Evolutionary conservation across 78 protist species (phyloP), one percentile per base, ranked within the genome.

Genomic region (Cyanophora paradoxa): DNA sequence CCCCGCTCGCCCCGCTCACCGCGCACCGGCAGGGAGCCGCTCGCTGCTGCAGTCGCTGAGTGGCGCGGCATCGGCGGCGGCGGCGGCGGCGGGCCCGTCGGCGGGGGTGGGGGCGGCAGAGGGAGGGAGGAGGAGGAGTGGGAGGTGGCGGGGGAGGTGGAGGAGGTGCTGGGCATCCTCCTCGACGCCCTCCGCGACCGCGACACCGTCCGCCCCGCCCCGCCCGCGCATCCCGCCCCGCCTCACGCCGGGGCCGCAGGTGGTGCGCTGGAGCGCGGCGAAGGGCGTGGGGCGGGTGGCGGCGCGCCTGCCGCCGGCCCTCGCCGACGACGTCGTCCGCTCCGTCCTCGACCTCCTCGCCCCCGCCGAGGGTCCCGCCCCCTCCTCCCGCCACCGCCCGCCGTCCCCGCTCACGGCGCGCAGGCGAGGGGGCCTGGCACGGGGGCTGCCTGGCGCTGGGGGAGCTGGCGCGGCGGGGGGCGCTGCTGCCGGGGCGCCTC

Each of bases 371-470:
- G 36, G 0, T 13, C 16, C 13, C 24, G 39, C 39, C 36, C 39
- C 39, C 39, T 61, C 8, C 36, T 61, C 39, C 39, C 10, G 24
- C 13, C 39, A 37, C 39, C 66, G 13, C 39, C 8, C 39, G 8
- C 36, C 36, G 36, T 13, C 39, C 66, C 13, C 39, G 13, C 39
- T 61, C 66, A 61, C 39, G 36, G 52, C 52, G 13, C 52, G 10
- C 52, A 44, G 52, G 52, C 11, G 82, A 86, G 31, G 22, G 44
- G 11, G 79, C 82, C 8, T 92, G 94, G 94, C 97, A 95, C 50
- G 98, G 98, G 26, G 90, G 86, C 33, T 93, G 95, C 62, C 82
- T 95, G 37, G 91, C 94, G 2, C 72, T 94, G 46, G 98, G 97
- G 0, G 98, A 95, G 72, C 71, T 95, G 1, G 87, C 94, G 20